Percentiles rank a stretch among this genome's conserved stretches.
Conservation (phyloP, 2,329 filamentous ascomycete genomes). For the Scedosporium apiospermum region DNA sequence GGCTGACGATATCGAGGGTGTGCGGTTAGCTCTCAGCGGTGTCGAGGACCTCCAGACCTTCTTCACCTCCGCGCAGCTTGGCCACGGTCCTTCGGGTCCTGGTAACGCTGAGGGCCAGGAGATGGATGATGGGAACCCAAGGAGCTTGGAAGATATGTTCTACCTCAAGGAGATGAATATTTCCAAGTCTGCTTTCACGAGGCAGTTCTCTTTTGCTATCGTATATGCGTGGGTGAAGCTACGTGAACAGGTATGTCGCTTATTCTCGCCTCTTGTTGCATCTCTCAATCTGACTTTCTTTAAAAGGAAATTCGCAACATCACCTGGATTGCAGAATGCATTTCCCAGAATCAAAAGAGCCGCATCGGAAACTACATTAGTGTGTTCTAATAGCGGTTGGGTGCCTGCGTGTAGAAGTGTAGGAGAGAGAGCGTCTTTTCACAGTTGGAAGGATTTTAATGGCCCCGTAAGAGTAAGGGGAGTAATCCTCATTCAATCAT, state of each 20-base stretch:
- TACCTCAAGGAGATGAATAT: slow-evolving; percentile 99
- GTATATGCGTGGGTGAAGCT: slow-evolving; percentile 98
- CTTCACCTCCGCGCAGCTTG: slow-evolving; percentile 82
- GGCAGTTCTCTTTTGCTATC: slow-evolving; percentile 89
- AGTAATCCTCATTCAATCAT: background rate
- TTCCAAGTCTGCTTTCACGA: slow-evolving; percentile 87
- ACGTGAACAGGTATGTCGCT: slow-evolving; percentile 73
- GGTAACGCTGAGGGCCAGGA: slow-evolving; percentile 78
- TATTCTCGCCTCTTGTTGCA: background rate
- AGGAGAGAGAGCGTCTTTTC: background rate
- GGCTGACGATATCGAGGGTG: slow-evolving; percentile 90
- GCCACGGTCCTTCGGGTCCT: slow-evolving; percentile 59
- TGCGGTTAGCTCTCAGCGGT: slow-evolving; percentile 86
- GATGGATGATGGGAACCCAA: slow-evolving; percentile 57
- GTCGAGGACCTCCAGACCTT: slow-evolving; percentile 90
- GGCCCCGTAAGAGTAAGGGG: background rate
- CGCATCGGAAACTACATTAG: slow-evolving; percentile 98
- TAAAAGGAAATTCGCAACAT: slow-evolving; percentile 89
- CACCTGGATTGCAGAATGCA: slow-evolving; percentile 98
- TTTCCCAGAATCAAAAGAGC: slow-evolving; percentile 99
- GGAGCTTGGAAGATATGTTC: slow-evolving; percentile 93
- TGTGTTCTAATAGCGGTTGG: slow-evolving; percentile 60
- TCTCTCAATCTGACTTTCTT: slow-evolving; percentile 18
- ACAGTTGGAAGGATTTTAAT: background rate
- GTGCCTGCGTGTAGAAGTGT: background rate